A percentile compares a stretch with the other conserved stretches of the same genome.
Evolutionary conservation across 2,329 filamentous ascomycete genomes (phyloP).

Genomic region (Ceratocystis huliohia): DNA sequence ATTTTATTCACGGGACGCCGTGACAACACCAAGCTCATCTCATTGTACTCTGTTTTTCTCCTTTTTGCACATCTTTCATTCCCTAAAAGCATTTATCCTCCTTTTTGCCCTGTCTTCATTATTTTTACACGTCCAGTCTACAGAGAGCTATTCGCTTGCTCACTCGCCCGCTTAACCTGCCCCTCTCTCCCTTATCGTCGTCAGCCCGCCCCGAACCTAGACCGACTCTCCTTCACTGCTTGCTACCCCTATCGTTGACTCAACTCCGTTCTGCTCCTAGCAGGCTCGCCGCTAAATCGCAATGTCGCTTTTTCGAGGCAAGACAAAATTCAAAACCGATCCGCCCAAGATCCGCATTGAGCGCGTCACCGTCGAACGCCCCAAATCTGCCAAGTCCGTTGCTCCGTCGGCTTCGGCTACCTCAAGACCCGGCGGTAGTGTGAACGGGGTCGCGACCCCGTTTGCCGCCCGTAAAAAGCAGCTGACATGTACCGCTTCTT

Average conservation of each 20-base stretch:
- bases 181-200: neutral
- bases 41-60: neutral
- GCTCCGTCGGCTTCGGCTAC: conserved; percentile 28
- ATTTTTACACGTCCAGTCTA: neutral
- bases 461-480: conserved; percentile 22
- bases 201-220: neutral
- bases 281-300: neutral
- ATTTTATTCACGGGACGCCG: neutral
- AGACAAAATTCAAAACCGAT: conserved; percentile 41
- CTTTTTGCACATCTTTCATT: neutral
- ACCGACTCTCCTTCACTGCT: neutral
- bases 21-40: neutral
- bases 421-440: neutral
- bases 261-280: neutral
- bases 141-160: neutral
- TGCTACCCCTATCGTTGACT: neutral
- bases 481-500: conserved; percentile 10
- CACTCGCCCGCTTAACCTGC: neutral
- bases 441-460: neutral
- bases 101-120: conserved; percentile 6
- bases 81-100: neutral
- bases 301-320: conserved; percentile 32
- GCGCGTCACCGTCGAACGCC: conserved; percentile 37
- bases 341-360: conserved; percentile 41
- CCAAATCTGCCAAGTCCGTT: conserved; percentile 30